Conservation (phyloP, 257 asterid genomes). For the Lycium ferocissimum region DNA sequence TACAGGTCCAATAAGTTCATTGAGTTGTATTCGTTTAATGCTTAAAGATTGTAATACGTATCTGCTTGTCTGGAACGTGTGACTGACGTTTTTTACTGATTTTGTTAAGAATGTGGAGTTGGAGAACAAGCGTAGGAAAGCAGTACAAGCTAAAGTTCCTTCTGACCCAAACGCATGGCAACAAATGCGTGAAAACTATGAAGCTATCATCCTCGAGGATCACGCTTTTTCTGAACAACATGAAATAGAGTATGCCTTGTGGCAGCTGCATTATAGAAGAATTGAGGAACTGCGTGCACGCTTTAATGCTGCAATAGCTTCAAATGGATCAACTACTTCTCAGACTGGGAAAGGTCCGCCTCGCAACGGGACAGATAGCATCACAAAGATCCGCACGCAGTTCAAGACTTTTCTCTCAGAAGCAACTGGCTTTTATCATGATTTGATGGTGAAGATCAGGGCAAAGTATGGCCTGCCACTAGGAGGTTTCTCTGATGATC, state of each 20-base stretch:
- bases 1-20: background rate
- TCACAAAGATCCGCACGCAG: slow-evolving; percentile 81
- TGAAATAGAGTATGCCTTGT: slow-evolving; percentile 82
- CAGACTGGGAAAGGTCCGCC: slow-evolving; percentile 76
- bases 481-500: slow-evolving; percentile 72
- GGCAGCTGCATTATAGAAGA: slow-evolving; percentile 94
- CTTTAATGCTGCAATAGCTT: slow-evolving; percentile 68
- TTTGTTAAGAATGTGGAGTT: slow-evolving; percentile 71
- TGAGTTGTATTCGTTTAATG: slow-evolving; percentile 23
- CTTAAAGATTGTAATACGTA: slow-evolving; percentile 7
- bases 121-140: slow-evolving; percentile 85
- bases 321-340: slow-evolving; percentile 62
- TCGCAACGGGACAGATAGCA: slow-evolving; percentile 77
- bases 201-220: slow-evolving; percentile 89
- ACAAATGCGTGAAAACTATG: slow-evolving; percentile 93
- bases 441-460: slow-evolving; percentile 83
- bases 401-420: slow-evolving; percentile 92
- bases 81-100: background rate
- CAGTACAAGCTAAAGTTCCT: slow-evolving; percentile 82
- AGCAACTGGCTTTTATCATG: slow-evolving; percentile 97
- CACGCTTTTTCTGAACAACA: slow-evolving; percentile 85
- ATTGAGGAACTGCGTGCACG: slow-evolving; percentile 89
- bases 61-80: slow-evolving; percentile 12
- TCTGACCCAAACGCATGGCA: slow-evolving; percentile 96
- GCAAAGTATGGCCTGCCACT: slow-evolving; percentile 82